Conservation (phyloP, 1,284 basidiomycete genomes). For the Ceratobasidium sp. region DNA sequence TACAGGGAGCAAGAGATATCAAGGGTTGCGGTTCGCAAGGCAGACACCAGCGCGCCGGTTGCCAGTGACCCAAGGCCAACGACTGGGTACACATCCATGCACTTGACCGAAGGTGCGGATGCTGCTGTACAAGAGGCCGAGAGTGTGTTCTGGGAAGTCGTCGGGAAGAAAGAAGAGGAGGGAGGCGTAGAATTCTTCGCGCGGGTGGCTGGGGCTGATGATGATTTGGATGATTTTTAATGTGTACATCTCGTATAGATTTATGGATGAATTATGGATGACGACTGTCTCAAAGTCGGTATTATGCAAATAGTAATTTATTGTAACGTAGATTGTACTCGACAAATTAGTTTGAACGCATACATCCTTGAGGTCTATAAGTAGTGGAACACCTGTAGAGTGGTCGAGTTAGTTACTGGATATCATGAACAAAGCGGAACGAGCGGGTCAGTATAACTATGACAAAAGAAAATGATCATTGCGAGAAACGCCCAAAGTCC, state of each 20-base stretch:
- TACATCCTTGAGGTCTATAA: neutral
- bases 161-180: conserved; percentile 45
- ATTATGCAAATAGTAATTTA: too few relatives aligned
- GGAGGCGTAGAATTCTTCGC: conserved; percentile 55
- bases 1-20: neutral
- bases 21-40: conserved; percentile 10
- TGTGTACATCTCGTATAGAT: neutral
- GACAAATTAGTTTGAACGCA: neutral
- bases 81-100: conserved; percentile 20
- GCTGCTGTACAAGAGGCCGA: conserved; percentile 66
- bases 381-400: neutral
- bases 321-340: too few relatives aligned
- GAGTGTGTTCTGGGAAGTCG: conserved; percentile 64
- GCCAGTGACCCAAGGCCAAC: neutral
- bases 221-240: conserved; percentile 52
- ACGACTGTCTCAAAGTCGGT: too few relatives aligned
- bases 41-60: neutral
- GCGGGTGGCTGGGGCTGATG: conserved; percentile 51
- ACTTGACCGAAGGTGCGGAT: conserved; percentile 61
- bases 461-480: conserved; percentile 24
- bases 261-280: neutral
- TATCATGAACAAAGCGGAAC: neutral
- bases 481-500: conserved; percentile 25
- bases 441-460: conserved; percentile 34
- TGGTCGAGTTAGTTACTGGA: neutral